Conservation (phyloP, 257 asterid genomes). For the Coffea eugenioides region DNA sequence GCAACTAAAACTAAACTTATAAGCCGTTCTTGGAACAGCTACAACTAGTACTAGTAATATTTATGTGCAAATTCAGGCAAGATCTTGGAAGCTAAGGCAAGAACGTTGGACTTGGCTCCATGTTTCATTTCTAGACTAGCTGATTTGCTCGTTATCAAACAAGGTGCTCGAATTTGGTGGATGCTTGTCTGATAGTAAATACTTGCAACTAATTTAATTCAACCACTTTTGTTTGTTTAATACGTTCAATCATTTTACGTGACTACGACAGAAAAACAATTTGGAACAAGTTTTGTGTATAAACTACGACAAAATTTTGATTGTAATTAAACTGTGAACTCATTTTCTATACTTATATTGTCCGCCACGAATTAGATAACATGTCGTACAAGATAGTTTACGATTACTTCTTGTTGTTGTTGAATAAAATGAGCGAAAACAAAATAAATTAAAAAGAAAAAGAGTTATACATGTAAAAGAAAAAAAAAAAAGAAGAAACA, state of each 20-base stretch:
- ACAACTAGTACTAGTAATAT: background rate
- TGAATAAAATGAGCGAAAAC: no score
- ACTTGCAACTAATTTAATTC: background rate
- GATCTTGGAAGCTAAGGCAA: slow-evolving; percentile 16
- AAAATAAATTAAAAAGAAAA: background rate
- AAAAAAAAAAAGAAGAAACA: background rate
- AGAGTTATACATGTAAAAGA: no score
- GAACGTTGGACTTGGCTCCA: slow-evolving; percentile 6
- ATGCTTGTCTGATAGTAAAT: background rate
- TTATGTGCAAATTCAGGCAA: background rate
- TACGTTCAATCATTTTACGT: background rate
- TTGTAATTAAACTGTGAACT: background rate
- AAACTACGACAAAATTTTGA: background rate
- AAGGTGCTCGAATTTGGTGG: slow-evolving; percentile 5
- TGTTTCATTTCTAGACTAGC: background rate
- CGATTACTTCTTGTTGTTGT: background rate
- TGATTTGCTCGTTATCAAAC: background rate
- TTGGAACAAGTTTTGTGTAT: background rate
- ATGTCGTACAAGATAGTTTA: background rate
- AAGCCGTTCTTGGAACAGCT: background rate
- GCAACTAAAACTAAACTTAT: background rate
- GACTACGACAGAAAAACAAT: background rate
- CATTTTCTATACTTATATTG: background rate
- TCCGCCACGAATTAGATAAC: background rate
- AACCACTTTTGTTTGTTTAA: background rate